Percentiles rank a stretch among this genome's conserved stretches.
Conservation (phyloP, 2,329 filamentous ascomycete species). For the Fusarium sp. region DNA sequence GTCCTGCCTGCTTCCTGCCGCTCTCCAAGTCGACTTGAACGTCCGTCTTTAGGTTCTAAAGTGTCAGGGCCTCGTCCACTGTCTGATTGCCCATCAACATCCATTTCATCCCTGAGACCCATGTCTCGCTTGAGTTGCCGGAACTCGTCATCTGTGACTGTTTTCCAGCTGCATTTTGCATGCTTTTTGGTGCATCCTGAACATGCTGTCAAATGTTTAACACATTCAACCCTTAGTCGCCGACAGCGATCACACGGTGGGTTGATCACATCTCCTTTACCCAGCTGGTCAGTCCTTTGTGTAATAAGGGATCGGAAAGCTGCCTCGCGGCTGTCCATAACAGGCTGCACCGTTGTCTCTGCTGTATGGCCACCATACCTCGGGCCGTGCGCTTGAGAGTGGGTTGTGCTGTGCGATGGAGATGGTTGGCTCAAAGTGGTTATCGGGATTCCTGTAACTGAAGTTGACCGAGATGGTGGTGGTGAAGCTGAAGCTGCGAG, state of each 20-base stretch:
- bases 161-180: slow-evolving; percentile 87
- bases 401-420: slow-evolving; percentile 38
- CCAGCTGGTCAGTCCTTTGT: slow-evolving; percentile 78
- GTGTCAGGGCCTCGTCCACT: slow-evolving; percentile 23
- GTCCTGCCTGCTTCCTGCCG: slow-evolving; percentile 25
- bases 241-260: slow-evolving; percentile 88
- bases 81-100: slow-evolving; percentile 33
- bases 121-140: slow-evolving; percentile 47
- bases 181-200: slow-evolving; percentile 91
- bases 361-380: slow-evolving; percentile 36
- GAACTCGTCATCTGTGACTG: slow-evolving; percentile 78
- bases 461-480: slow-evolving; percentile 45
- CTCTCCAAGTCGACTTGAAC: slow-evolving; percentile 23
- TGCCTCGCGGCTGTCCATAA: slow-evolving; percentile 47
- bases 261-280: slow-evolving; percentile 78
- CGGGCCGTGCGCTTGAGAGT: slow-evolving; percentile 33
- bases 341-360: slow-evolving; percentile 43
- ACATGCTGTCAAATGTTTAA: slow-evolving; percentile 89
- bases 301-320: slow-evolving; percentile 70
- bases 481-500: slow-evolving; percentile 39
- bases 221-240: slow-evolving; percentile 81
- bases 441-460: slow-evolving; percentile 43
- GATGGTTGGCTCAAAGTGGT: slow-evolving; percentile 44
- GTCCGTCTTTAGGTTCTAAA: slow-evolving; percentile 26
- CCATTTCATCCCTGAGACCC: slow-evolving; percentile 35